Conservation (phyloP, 1,284 basidiomycete genomes). For the Moniliella sp. region DNA sequence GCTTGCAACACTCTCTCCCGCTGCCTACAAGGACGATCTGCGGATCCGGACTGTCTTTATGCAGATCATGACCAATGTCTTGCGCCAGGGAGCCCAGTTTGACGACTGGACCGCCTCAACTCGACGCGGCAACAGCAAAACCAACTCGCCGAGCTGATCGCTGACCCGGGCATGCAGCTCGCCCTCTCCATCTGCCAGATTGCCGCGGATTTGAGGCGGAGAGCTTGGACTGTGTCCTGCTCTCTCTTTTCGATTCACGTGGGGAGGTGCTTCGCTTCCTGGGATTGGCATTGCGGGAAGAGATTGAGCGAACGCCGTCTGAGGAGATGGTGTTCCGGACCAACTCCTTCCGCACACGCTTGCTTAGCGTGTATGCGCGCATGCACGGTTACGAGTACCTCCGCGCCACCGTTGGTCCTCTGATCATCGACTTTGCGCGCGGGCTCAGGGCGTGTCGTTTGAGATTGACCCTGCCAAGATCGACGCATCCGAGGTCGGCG, state of each 20-base stretch:
- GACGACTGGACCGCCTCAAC: constrained; percentile 21
- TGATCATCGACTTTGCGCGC: constrained; percentile 19
- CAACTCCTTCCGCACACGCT: constrained; percentile 23
- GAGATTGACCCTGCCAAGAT: constrained; percentile 22
- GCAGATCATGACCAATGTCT: constrained; percentile 63
- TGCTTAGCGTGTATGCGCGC: constrained; percentile 18
- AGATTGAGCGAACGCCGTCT: constrained; percentile 16
- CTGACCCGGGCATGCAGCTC: constrained; percentile 16
- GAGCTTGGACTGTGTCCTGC: constrained; percentile 12
- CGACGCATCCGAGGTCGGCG: constrained; percentile 13
- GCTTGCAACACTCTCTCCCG: constrained; percentile 64
- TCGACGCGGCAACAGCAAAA: constrained; percentile 12
- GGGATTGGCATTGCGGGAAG: constrained; percentile 17
- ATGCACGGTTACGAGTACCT: constrained; percentile 30
- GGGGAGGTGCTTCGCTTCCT: constrained; percentile 23
- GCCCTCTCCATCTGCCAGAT: constrained; percentile 20
- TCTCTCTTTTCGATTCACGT: constrained; percentile 23
- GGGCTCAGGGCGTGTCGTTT: constrained; percentile 19
- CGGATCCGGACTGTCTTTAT: constrained; percentile 60
- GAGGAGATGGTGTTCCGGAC: constrained; percentile 28
- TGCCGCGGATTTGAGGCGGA: constrained; percentile 16
- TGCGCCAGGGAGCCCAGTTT: constrained; percentile 45
- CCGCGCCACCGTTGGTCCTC: constrained; percentile 20
- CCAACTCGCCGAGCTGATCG: constrained; percentile 16
- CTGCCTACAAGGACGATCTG: constrained; percentile 57